Base-by-base conservation (phyloP, 306 rosid species). In the Gastrolobium bilobum region DNA sequence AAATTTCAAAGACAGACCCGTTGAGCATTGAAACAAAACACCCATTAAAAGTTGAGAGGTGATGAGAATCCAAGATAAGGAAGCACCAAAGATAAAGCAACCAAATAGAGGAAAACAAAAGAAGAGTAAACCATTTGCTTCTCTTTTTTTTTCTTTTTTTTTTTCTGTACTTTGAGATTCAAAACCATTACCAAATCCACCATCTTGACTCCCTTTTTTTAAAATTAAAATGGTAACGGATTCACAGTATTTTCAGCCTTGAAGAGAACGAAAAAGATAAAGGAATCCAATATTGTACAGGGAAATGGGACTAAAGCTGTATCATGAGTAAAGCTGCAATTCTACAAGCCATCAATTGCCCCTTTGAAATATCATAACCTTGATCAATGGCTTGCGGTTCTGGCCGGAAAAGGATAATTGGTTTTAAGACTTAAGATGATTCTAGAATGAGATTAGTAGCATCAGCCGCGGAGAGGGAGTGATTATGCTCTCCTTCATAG, bases 401-500 rank as follows among this genome's bases (percentile, higher is more conserved):
- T 7, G 30, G 65, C 3, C n/a, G n/a, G n/a, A 20, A 66, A n/a
- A 42, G 4, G 42, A 56, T 34, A 26, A 48, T 47, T 44, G 20
- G 47, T 75, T 90, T 90, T 3, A 91, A 44, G 89, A 50, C 35
- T 66, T 66, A 81, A 67, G 85, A 94, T 2, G 99, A 94, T 79
- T 94, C 99, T 40, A 94, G 81, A 64, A 94, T 94, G 57, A 92
- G 95, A 88, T 61, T 92, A 8, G 91, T 53, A 10, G 99, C 73
- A 42, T 94, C 95, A 3, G 89, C 85, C 1, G 91, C 85, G 33
- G 94, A 81, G 15, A 94, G 89, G 0, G 93, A 31, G 81, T 94
- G 99, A 72, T 91, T 94, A 68, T 94, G 99, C 20, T 94, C 99
- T 9, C 95, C 97, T 85, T 94, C 99, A 57, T 94, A 94, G 0